phyloP scores from a whole-genome alignment of 2,329 filamentous ascomycete genomes.

The Zopfia rhizophila region DNA sequence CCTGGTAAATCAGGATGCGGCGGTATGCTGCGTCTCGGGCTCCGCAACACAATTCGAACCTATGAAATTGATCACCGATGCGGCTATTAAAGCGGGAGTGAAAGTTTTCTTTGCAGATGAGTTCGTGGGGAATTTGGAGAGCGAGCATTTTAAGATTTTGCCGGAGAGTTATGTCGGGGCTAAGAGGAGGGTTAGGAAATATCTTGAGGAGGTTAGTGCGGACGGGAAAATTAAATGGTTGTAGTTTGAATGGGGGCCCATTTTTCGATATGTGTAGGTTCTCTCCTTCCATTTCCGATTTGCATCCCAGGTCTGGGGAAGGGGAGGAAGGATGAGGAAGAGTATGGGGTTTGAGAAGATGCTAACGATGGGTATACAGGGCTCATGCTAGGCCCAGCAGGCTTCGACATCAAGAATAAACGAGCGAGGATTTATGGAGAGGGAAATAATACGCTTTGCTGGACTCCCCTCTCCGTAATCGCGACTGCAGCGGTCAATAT shows the following conservation, averaged over 20 bases:
- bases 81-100: constrained; percentile 44
- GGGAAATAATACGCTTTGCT: constrained; percentile 39
- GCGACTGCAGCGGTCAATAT: constrained; percentile 41
- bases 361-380: too few relatives aligned
- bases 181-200: constrained; percentile 38
- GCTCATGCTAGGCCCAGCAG: constrained; percentile 50
- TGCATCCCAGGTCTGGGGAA: not conserved
- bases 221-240: constrained; percentile 41
- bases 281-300: not conserved
- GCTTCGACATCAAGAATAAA: constrained; percentile 41
- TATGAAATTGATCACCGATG: constrained; percentile 56
- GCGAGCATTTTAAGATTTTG: constrained; percentile 36
- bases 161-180: constrained; percentile 39
- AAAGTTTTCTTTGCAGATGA: constrained; percentile 49
- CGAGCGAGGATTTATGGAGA: constrained; percentile 48
- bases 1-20: constrained; percentile 65
- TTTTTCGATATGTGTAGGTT: constrained; percentile 52
- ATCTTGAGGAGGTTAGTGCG: constrained; percentile 35
- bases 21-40: constrained; percentile 61
- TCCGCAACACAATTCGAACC: constrained; percentile 53
- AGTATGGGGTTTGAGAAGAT: too few relatives aligned
- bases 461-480: constrained; percentile 44
- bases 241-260: constrained; percentile 46
- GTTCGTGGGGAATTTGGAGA: constrained; percentile 40
- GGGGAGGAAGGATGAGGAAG: too few relatives aligned